Percentiles rank a stretch among this genome's conserved stretches.
Conservation (phyloP, 129 eudicot genomes). For the Tanacetum coccineum region DNA sequence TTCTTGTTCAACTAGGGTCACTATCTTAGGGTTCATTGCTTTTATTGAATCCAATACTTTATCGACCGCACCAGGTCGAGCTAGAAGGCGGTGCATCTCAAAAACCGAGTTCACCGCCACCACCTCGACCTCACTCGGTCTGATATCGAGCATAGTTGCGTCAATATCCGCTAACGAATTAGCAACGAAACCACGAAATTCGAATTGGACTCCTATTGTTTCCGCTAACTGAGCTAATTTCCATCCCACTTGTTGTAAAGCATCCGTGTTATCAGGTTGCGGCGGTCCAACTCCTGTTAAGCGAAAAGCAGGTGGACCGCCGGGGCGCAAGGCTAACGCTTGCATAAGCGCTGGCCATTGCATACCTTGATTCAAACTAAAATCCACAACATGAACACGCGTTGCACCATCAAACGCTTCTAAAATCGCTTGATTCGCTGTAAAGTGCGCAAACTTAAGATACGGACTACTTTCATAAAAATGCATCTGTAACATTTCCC, state of each 20-base stretch:
- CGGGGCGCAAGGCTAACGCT: conserved; percentile 66
- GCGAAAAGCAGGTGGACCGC: conserved; percentile 75
- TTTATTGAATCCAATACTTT: conserved; percentile 58
- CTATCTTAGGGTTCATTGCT: conserved; percentile 70
- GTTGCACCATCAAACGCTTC: conserved; percentile 63
- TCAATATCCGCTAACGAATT: conserved; percentile 62
- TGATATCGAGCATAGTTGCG: conserved; percentile 47
- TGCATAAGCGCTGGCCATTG: conserved; percentile 94
- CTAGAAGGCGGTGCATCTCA: conserved; percentile 64
- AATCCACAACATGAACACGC: conserved; percentile 72
- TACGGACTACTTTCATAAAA: conserved; percentile 77
- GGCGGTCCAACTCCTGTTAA: conserved; percentile 87
- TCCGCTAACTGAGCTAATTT: conserved; percentile 73
- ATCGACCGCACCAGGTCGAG: conserved; percentile 58
- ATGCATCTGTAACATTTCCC: conserved; percentile 67
- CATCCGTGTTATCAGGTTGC: conserved; percentile 69
- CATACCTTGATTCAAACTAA: conserved; percentile 79
- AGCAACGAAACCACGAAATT: conserved; percentile 63
- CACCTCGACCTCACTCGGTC: conserved; percentile 46
- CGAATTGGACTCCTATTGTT: conserved; percentile 60
- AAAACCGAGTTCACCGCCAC: conserved; percentile 83
- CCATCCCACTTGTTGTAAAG: conserved; percentile 78
- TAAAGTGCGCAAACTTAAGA: conserved; percentile 83
- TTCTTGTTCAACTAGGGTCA: conserved; percentile 73
- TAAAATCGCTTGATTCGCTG: conserved; percentile 83